Conservation (phyloP, 768 basidiomycete genomes). For the Tephrocybe sp. region DNA sequence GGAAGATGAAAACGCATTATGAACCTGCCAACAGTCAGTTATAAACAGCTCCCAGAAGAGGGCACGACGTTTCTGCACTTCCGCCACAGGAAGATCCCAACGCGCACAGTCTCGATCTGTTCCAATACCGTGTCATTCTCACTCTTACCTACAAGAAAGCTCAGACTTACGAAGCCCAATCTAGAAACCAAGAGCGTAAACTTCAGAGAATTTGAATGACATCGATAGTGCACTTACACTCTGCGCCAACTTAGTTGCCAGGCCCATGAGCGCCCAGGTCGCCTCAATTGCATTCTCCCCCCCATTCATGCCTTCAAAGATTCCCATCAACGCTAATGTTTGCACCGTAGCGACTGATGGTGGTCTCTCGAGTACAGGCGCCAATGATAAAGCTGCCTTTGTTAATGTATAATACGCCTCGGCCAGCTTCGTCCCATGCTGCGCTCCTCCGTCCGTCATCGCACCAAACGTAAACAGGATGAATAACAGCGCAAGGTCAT, state of each 20-base stretch:
- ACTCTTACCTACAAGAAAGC: not conserved
- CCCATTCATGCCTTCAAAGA: conserved; percentile 67
- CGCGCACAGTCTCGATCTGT: conserved; percentile 72
- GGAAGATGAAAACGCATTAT: not conserved
- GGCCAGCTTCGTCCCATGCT: conserved; percentile 51
- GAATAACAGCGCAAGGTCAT: conserved; percentile 64
- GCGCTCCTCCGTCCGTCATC: conserved; percentile 53
- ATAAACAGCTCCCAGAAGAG: conserved; percentile 77
- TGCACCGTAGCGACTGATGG: conserved; percentile 74
- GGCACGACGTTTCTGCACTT: conserved; percentile 70
- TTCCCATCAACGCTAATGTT: conserved; percentile 63
- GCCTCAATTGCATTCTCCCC: conserved; percentile 71
- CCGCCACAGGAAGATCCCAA: conserved; percentile 59
- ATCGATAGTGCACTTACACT: conserved; percentile 46
- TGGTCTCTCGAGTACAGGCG: conserved; percentile 68
- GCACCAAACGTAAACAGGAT: conserved; percentile 65
- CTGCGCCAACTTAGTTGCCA: conserved; percentile 66
- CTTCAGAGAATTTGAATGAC: not conserved
- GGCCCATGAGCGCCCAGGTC: conserved; percentile 66
- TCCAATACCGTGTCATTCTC: not conserved
- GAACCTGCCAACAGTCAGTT: conserved; percentile 78
- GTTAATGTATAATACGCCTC: conserved; percentile 60
- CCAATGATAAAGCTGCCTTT: conserved; percentile 63
- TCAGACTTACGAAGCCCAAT: conserved; percentile 63
- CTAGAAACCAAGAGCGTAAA: conserved; percentile 30